Base-by-base conservation (phyloP, 2,329 filamentous ascomycete genomes). In the Hypoxylon sp. region DNA sequence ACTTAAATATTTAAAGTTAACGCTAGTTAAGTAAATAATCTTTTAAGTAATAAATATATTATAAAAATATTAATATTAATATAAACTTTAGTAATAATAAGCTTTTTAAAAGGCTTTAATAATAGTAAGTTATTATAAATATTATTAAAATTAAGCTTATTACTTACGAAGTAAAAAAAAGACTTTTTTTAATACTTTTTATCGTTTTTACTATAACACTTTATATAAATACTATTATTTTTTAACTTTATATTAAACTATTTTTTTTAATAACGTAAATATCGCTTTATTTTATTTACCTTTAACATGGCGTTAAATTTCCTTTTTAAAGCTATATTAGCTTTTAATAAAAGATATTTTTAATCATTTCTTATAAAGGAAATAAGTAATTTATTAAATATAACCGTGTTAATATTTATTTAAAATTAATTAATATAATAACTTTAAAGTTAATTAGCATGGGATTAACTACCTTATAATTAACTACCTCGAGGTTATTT, bases 211-310 rank as follows among this genome's bases (percentile, higher is more conserved):
- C n/a, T 50, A 50, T 50, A 17, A n/a, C n/a, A n/a, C n/a, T n/a
- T n/a, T n/a, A n/a, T n/a, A n/a, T n/a, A n/a, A n/a, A n/a, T n/a
- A n/a, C 19, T 29, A 51, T 51, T 33, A 31, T 31, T 3, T 51
- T 51, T 51, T 54, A 54, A 33, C 5, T 31, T 35, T 17, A 51
- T 22, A 35, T 51, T 51, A 51, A 51, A 51, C 17, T 35, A 51
- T 17, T 11, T 19, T 51, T 51, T 19, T 51, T 51, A 35, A 51
- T 51, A 33, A 19, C 10, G 22, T 26, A 19, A 19, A 51, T 29
- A 51, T 17, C 3, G 5, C 31, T 31, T 19, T 19, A 51, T 51
- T 19, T 31, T 17, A 9, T 51, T 33, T 33, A 51, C 19, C 6
- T 35, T 33, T 51, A 50, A 50, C 13, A 5, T 17, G 33, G 33